Evolutionary conservation across 805 yeast species (phyloP), one percentile per base, ranked within the genome.

Genomic region (Cyberlindnera petersonii): DNA sequence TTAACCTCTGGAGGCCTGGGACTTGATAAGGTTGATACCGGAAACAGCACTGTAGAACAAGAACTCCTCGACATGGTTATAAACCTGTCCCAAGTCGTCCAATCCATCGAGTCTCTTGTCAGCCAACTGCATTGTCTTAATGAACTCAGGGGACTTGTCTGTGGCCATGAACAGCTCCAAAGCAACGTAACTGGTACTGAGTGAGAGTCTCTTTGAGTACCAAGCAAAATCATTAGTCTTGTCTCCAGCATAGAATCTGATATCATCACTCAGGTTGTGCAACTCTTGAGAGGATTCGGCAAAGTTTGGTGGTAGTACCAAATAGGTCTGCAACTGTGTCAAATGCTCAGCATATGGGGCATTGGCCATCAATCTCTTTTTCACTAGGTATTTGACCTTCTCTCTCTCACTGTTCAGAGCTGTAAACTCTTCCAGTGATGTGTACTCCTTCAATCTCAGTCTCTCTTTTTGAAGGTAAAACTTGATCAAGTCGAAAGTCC

Each of bases 151-250:
- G 16, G 91, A 79, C 17, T 66, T 67, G 59, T 91, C 97, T 49
- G 74, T 81, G 31, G 86, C 66, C 93, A 82, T 83, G 64, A 75
- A 86, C 45, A 86, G 64, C 59, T 91, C 97, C 27, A 83, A 65
- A 26, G 82, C 75, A 3, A 84, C 83, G 59, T 85, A 86, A 2
- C 83, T 72, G 2, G 83, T 69, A 18, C 85, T 73, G 13, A 91
- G 57, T 8, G 84, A 73, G 13, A 82, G 65, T 48, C 98, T 69
- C 56, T 88, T 85, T n/a, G 94, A 68, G 60, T 91, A 91, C 98
- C 98, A 91, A 4, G 86, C 82, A 58, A 84, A 80, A 59, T 87
- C 96, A 48, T 79, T 79, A 16, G 93, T 74, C 37, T 61, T 55
- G 56, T 89, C 97, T 9, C 89, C 93, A 0, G 95, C 79, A 50